Conservation (phyloP, 2,329 filamentous ascomycete species). For the Fusarium newnesense region DNA sequence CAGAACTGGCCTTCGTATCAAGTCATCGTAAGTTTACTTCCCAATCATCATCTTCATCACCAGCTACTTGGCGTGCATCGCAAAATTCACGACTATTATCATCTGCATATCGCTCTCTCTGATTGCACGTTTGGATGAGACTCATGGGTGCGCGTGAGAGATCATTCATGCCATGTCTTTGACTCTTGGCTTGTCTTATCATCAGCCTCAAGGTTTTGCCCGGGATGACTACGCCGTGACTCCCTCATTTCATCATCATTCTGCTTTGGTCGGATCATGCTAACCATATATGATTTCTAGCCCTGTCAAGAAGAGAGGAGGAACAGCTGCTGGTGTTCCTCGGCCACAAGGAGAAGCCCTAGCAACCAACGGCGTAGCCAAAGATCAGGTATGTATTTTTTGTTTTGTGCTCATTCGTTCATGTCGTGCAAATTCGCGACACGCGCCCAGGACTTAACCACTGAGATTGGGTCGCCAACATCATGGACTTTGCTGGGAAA, state of each 20-base stretch:
- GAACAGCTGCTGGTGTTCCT: slow-evolving; percentile 75
- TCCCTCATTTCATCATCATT: background rate
- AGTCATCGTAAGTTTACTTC: slow-evolving; percentile 72
- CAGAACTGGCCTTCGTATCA: slow-evolving; percentile 71
- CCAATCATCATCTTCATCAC: background rate
- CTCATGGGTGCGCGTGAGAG: slow-evolving; percentile 22
- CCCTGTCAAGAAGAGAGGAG: slow-evolving; percentile 77
- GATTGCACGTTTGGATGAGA: background rate
- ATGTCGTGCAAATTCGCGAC: background rate
- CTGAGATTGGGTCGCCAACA: background rate
- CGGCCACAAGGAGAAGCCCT: slow-evolving; percentile 73
- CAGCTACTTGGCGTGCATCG: slow-evolving; percentile 3
- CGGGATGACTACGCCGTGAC: background rate
- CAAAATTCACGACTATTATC: background rate
- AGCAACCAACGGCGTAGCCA: slow-evolving; percentile 63
- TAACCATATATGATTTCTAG: slow-evolving; percentile 56
- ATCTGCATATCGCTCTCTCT: background rate
- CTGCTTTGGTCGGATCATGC: slow-evolving; percentile 8
- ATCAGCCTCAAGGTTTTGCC: background rate
- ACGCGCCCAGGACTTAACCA: background rate
- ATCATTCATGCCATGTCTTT: slow-evolving; percentile 19
- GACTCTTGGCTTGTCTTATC: slow-evolving; percentile 13
- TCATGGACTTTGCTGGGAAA: slow-evolving; percentile 7
- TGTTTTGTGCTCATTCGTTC: background rate
- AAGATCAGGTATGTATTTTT: slow-evolving; percentile 60